phyloP scores from a whole-genome alignment of 2,329 filamentous ascomycete species.

The Fusarium torreyae region DNA sequence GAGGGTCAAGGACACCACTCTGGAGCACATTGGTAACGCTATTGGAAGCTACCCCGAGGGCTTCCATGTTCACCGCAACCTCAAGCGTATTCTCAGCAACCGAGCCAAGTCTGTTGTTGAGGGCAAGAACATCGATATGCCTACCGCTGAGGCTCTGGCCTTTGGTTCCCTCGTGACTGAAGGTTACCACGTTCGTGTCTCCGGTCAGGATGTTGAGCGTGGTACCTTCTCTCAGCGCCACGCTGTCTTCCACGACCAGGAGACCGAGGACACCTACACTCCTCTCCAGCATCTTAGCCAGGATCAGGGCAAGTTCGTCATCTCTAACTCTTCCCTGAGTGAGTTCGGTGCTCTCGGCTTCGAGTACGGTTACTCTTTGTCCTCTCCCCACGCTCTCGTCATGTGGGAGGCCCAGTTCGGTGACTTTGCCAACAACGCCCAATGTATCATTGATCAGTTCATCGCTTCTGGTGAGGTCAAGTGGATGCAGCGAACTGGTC shows the following conservation, averaged over 20 bases:
- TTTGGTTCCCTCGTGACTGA: slow-evolving; percentile 93
- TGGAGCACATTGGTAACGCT: slow-evolving; percentile 86
- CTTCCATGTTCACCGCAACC: slow-evolving; percentile 92
- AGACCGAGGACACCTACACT: slow-evolving; percentile 92
- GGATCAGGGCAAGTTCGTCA: slow-evolving; percentile 95
- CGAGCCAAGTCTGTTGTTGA: slow-evolving; percentile 93
- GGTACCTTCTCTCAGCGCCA: slow-evolving; percentile 99
- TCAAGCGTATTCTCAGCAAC: slow-evolving; percentile 94
- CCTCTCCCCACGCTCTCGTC: slow-evolving; percentile 95
- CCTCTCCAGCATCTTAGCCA: slow-evolving; percentile 90
- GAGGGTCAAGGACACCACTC: slow-evolving; percentile 78
- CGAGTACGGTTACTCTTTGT: slow-evolving; percentile 98
- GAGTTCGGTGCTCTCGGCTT: slow-evolving; percentile 86
- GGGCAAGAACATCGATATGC: slow-evolving; percentile 97
- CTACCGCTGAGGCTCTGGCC: slow-evolving; percentile 94
- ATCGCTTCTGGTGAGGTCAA: slow-evolving; percentile 97
- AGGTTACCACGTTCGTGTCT: slow-evolving; percentile 97
- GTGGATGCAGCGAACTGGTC: slow-evolving; percentile 97
- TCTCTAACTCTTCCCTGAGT: slow-evolving; percentile 92
- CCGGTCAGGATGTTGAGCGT: slow-evolving; percentile 98
- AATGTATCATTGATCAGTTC: slow-evolving; percentile 99
- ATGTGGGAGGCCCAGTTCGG: slow-evolving; percentile 99
- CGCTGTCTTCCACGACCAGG: slow-evolving; percentile 97
- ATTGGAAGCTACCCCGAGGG: slow-evolving; percentile 86
- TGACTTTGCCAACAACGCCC: slow-evolving; percentile 99